Base-by-base conservation (phyloP, 805 yeast species). In the Candida endomychidarum region DNA sequence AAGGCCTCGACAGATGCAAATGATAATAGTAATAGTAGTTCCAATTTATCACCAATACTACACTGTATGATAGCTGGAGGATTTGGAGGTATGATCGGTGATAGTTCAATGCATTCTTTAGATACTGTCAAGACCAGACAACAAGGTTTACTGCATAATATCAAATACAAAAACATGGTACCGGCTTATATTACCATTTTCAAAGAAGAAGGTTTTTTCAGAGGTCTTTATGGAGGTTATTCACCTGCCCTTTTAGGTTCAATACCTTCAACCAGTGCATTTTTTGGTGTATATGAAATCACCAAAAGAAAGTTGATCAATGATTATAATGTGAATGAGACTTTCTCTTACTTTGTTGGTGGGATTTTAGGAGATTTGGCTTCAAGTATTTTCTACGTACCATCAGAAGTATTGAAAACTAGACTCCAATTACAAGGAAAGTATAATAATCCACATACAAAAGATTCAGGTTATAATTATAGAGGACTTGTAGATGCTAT, bases 41-140 rank as follows among this genome's bases (percentile, higher is more conserved):
- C 19, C 14, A 32, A 20, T 15, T 17, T 21, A 17, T 67, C 79
- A 0, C 75, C 84, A 5, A 60, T 83, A 17, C 32, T 75, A 46
- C 72, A 76, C 53, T 78, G 88, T 56, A 71, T 88, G 71, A 40
- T 89, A 27, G 96, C 97, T 0, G 99, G 99, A 29, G 97, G 96
- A 0, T 63, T 91, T 35, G 99, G 99, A 6, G 99, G 98, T 1
- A 81, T 86, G 40, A 77, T 90, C 26, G 98, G 97, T 10, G 99
- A 91, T 54, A 75, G 93, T 1, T 66, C 79, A 21, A 93, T 93
- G 97, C 97, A 93, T 62, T 90, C 98, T 0, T 65, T 93, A 24
- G 99, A 93, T 57, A 93, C 99, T 0, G 96, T 93, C 22, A 93
- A 93, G 59, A 93, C 99, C 2, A 73, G 99, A 47, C 99, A 93